Percentiles rank a stretch among this genome's conserved stretches.
Conservation (phyloP, 2,329 filamentous ascomycete genomes). For the Tetracladium maxilliforme region DNA sequence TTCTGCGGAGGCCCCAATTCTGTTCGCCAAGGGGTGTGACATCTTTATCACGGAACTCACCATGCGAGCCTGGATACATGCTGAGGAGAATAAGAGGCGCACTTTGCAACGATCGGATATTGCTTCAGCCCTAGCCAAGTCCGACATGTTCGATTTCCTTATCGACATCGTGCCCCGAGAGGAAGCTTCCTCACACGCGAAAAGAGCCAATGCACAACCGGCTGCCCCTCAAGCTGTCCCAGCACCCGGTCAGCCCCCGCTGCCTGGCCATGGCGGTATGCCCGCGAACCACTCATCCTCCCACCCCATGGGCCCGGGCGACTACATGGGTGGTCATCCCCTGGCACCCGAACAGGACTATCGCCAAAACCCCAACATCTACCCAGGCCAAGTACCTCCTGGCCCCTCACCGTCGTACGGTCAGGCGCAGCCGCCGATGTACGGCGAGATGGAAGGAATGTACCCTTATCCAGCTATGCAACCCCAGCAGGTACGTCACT, state of each 20-base stretch:
- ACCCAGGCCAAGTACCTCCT: slow-evolving; percentile 62
- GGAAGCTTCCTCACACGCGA: slow-evolving; percentile 75
- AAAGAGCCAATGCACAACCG: slow-evolving; percentile 44
- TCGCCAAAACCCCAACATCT: slow-evolving; percentile 66
- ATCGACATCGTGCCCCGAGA: slow-evolving; percentile 98
- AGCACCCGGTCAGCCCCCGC: slow-evolving; percentile 28
- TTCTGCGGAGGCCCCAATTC: slow-evolving; percentile 89
- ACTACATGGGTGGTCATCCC: slow-evolving; percentile 49
- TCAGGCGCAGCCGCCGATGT: slow-evolving; percentile 64
- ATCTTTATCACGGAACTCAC: slow-evolving; percentile 98
- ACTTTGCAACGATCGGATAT: slow-evolving; percentile 95
- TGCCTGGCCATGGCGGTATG: slow-evolving; percentile 36
- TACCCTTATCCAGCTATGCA: slow-evolving; percentile 74
- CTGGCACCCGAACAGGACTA: slow-evolving; percentile 64
- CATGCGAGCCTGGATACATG: slow-evolving; percentile 99
- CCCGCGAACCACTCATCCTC: slow-evolving; percentile 39
- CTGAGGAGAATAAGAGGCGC: slow-evolving; percentile 94
- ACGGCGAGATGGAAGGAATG: slow-evolving; percentile 68
- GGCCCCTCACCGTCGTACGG: slow-evolving; percentile 60
- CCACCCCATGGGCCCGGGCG: slow-evolving; percentile 41
- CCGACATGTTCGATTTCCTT: slow-evolving; percentile 99
- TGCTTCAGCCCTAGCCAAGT: slow-evolving; percentile 87
- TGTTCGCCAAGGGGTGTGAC: slow-evolving; percentile 97
- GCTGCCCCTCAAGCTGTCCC: slow-evolving; percentile 26
- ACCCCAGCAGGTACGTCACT: slow-evolving; percentile 70